Percentiles rank a stretch among this genome's conserved stretches.
Evolutionary conservation across 2,329 filamentous ascomycete species (phyloP).

Genomic region (Colletotrichum gigasporum): DNA sequence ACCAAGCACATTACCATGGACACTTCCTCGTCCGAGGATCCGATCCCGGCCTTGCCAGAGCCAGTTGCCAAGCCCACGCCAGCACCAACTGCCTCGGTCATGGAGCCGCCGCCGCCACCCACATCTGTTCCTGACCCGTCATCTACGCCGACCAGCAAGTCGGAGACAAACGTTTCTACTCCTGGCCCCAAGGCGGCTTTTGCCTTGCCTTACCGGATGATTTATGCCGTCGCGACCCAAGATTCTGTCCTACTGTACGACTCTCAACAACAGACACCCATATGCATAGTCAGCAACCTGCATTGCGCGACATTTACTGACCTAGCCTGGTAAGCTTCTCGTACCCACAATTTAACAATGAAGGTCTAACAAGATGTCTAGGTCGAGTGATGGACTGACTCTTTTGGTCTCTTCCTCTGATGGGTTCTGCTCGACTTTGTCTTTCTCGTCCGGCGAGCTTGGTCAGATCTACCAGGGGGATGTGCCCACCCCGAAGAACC

Average conservation of each 20-base stretch:
- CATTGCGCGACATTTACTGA: slow-evolving; percentile 99
- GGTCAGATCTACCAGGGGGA: slow-evolving; percentile 83
- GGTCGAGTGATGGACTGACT: slow-evolving; percentile 61
- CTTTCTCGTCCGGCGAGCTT: slow-evolving; percentile 85
- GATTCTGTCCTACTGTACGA: slow-evolving; percentile 96
- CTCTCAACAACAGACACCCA: slow-evolving; percentile 92
- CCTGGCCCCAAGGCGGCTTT: slow-evolving; percentile 78
- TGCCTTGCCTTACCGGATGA: slow-evolving; percentile 87
- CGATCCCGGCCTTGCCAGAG: slow-evolving; percentile 85
- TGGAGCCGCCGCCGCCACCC: slow-evolving; percentile 83
- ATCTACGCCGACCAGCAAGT: slow-evolving; percentile 44
- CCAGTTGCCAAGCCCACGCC: slow-evolving; percentile 75
- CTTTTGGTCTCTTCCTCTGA: slow-evolving; percentile 97
- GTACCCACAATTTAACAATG: too few relatives aligned
- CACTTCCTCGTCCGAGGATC: slow-evolving; percentile 86
- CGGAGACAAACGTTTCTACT: slow-evolving; percentile 58
- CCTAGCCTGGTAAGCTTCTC: slow-evolving; percentile 80
- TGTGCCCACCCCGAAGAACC: slow-evolving; percentile 59
- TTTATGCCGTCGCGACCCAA: slow-evolving; percentile 97
- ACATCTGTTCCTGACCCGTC: slow-evolving; percentile 54
- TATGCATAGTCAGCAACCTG: slow-evolving; percentile 95
- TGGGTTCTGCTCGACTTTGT: slow-evolving; percentile 93
- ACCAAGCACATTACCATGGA: slow-evolving; percentile 95
- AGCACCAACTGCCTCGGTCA: slow-evolving; percentile 66
- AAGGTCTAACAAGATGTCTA: slow-evolving; percentile 32